These are phyloP conservation scores for Phytophthora pistaciae DNA, from an alignment of 352 stramenopile genomes.

Conservation along the genomic window DNA sequence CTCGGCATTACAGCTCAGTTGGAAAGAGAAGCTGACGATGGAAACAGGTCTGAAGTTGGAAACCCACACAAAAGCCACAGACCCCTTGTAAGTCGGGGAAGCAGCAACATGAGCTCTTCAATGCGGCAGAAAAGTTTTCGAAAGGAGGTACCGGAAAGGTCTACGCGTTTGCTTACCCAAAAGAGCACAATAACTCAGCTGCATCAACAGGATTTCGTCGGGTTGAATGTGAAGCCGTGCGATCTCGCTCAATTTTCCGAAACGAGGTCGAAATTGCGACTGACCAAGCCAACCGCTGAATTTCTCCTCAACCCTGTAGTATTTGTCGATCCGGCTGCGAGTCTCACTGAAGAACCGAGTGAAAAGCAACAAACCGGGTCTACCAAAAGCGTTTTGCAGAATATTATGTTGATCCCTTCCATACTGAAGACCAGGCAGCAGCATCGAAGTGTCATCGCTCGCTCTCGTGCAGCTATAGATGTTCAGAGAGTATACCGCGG, in stretches of 20 bases:
- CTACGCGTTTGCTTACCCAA: conserved; percentile 6
- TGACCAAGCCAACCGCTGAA: conserved; percentile 56
- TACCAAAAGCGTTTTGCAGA: conserved; percentile 19
- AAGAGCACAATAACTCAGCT: conserved; percentile 39
- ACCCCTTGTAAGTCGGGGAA: conserved; percentile 27
- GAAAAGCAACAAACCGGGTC: background rate
- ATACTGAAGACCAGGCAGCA: conserved; percentile 56
- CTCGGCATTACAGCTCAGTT: conserved; percentile 11
- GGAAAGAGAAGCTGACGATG: conserved; percentile 8
- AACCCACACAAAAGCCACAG: conserved; percentile 6
- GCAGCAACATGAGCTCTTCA: conserved; percentile 27
- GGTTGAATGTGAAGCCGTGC: conserved; percentile 47
- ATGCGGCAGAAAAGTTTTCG: conserved; percentile 30
- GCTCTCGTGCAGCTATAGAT: conserved; percentile 46
- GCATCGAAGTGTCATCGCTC: conserved; percentile 14
- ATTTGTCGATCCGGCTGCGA: conserved; percentile 47
- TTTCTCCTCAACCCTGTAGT: conserved; percentile 52
- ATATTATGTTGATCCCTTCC: conserved; percentile 53
- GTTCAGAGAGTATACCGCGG: conserved; percentile 64
- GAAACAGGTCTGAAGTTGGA: background rate
- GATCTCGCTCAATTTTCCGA: conserved; percentile 49
- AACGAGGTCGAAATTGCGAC: conserved; percentile 42
- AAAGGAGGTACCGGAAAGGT: conserved; percentile 20
- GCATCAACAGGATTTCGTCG: conserved; percentile 56
- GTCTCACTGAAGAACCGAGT: background rate